Base-by-base conservation (phyloP, 495 filamentous ascomycete genomes). In the Cercophora scortea region DNA sequence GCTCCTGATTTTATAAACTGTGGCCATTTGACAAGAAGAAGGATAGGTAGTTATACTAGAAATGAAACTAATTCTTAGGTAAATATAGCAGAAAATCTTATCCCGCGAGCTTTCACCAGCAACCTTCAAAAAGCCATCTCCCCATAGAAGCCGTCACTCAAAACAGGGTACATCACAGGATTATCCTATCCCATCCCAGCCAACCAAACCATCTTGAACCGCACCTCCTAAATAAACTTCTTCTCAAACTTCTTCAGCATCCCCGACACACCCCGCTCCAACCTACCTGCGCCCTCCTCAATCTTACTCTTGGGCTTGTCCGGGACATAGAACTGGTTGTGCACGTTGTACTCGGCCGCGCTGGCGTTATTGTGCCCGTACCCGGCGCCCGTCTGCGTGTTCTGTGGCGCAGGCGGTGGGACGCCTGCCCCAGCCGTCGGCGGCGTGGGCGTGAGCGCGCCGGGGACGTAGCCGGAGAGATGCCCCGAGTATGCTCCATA, bases 181-280 rank as follows among this genome's bases (percentile, higher is more conserved):
- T 5, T 25, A 5, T 25, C 25, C 25, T 5, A 5, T 25, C 25
- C 25, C 25, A 25, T 25, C 25, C 25, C 25, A 25, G 25, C 25
- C 25, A 25, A 25, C 2, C 25, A 25, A 25, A 25, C 25, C 2
- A 25, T 5, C 25, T 5, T 2, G 5, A 25, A 16, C 9, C 5
- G 9, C 39, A 6, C 0, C 34, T 25, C n/a, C 55, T 45, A 73
- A 8, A 74, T 86, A 65, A 92, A 81, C 63, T 80, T 86, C 79
- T 93, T 93, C 76, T 95, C 90, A 62, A 95, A 73, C 70, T 82
- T 90, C 82, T 90, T 95, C 61, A 96, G 72, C 66, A 94, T 85
- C 36, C 85, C 76, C 52, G 85, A 85, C 12, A 95, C 82, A 3
- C 86, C 83, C 66, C 82, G 86, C 71, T 96, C 90, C 45, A 93